These are phyloP conservation scores for Fusarium sp. DNA, from an alignment of 2,329 filamentous ascomycete genomes.

Conservation along the genomic window DNA sequence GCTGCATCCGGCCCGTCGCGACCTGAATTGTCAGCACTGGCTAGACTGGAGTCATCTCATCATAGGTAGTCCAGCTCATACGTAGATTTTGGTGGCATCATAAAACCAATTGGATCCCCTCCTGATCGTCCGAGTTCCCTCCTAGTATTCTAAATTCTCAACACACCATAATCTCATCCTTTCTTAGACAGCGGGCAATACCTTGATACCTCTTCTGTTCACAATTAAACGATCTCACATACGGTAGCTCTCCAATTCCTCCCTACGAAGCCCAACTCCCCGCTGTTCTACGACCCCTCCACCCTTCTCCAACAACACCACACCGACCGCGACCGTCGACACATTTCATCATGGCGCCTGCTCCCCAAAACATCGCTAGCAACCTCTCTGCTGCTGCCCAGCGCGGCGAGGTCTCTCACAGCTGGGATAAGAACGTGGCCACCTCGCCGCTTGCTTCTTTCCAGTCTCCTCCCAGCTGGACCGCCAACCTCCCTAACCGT, in stretches of 20 bases:
- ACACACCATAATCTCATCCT: not conserved
- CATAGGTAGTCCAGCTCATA: constrained; percentile 19
- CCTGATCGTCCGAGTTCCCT: not conserved
- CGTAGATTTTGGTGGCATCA: constrained; percentile 19
- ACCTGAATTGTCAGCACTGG: constrained; percentile 11
- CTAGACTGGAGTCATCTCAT: constrained; percentile 29
- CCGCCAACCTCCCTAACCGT: constrained; percentile 52
- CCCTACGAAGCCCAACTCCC: not conserved
- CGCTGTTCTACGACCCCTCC: constrained; percentile 20
- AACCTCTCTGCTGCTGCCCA: constrained; percentile 48
- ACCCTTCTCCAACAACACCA: constrained; percentile 41
- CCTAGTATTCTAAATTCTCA: not conserved
- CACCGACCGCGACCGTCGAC: constrained; percentile 12
- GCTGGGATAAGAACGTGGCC: constrained; percentile 69
- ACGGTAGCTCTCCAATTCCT: constrained; percentile 17
- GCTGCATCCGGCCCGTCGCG: constrained; percentile 41
- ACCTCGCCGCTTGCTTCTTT: constrained; percentile 80
- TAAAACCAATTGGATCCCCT: constrained; percentile 31
- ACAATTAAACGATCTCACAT: not conserved
- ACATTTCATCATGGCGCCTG: constrained; percentile 51
- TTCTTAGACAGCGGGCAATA: constrained; percentile 11
- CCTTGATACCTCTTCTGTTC: not conserved
- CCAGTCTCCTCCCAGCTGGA: constrained; percentile 75
- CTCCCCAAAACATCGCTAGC: constrained; percentile 59
- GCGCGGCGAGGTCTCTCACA: constrained; percentile 61